Conservation (phyloP, 257 asterid genomes). For the Craterostigma plantagineum region DNA sequence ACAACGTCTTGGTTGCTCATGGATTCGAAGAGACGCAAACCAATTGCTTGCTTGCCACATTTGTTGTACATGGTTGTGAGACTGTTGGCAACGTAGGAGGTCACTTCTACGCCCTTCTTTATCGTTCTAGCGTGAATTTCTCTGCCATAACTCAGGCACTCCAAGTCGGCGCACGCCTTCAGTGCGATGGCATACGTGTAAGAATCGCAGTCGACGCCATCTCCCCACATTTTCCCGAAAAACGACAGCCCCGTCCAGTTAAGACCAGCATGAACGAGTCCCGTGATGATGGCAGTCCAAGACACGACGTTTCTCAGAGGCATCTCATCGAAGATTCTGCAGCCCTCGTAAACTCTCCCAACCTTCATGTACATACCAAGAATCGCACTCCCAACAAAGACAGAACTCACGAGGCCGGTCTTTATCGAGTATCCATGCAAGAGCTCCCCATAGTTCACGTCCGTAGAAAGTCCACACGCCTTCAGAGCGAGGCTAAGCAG, state of each 20-base stretch:
- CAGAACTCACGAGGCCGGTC: slow-evolving; percentile 38
- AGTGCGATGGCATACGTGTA: slow-evolving; percentile 67
- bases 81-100: slow-evolving; percentile 60
- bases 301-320: slow-evolving; percentile 73
- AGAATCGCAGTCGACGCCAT: slow-evolving; percentile 47
- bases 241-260: slow-evolving; percentile 33
- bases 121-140: slow-evolving; percentile 62
- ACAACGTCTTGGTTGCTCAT: slow-evolving; percentile 68
- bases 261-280: slow-evolving; percentile 61
- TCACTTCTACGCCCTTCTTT: slow-evolving; percentile 40
- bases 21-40: slow-evolving; percentile 34
- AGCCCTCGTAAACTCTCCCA: slow-evolving; percentile 44
- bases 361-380: slow-evolving; percentile 72
- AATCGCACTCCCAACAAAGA: slow-evolving; percentile 71
- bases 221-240: slow-evolving; percentile 59
- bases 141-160: slow-evolving; percentile 36
- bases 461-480: slow-evolving; percentile 41
- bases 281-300: slow-evolving; percentile 86
- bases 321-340: slow-evolving; percentile 55
- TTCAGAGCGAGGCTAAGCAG: slow-evolving; percentile 61
- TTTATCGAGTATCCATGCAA: slow-evolving; percentile 50
- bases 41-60: slow-evolving; percentile 48
- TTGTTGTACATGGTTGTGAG: slow-evolving; percentile 73
- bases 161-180: slow-evolving; percentile 76
- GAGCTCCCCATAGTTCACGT: slow-evolving; percentile 29